phyloP scores from a whole-genome alignment of 1,139 yeast species.

The Zygoascus meyerae region DNA sequence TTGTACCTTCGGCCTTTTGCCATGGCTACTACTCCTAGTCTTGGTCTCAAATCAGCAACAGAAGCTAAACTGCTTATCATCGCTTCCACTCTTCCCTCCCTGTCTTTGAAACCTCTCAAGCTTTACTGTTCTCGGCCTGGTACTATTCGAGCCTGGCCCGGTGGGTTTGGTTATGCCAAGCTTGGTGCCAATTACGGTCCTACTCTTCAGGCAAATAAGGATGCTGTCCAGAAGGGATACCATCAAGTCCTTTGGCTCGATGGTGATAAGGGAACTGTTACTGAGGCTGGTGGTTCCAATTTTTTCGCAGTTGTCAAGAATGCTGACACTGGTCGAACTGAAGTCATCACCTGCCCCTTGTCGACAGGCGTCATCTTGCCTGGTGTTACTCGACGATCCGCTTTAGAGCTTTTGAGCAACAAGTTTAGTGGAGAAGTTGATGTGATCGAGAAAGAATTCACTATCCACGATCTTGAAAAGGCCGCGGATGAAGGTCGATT shows the following conservation, averaged over 20 bases:
- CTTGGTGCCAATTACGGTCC: constrained; percentile 46
- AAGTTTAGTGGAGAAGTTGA: constrained; percentile 30
- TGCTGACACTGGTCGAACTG: constrained; percentile 31
- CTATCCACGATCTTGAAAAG: constrained; percentile 36
- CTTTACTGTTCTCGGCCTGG: constrained; percentile 35
- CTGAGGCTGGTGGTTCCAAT: constrained; percentile 46
- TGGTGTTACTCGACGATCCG: constrained; percentile 43
- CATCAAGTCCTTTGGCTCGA: constrained; percentile 43
- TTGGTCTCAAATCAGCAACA: constrained; percentile 38
- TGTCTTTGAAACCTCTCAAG: constrained; percentile 33
- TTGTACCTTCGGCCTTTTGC: constrained; percentile 32
- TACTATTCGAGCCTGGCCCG: constrained; percentile 44
- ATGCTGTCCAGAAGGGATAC: constrained; percentile 38
- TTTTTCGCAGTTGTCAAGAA: constrained; percentile 40
- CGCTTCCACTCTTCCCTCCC: constrained; percentile 35
- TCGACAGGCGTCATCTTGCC: constrained; percentile 40
- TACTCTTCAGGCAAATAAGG: constrained; percentile 36
- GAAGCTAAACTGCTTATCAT: constrained; percentile 38
- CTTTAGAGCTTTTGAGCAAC: constrained; percentile 34
- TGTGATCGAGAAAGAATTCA: constrained; percentile 37
- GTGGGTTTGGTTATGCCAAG: constrained; percentile 43
- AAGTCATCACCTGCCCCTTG: constrained; percentile 41
- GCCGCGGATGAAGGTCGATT: constrained; percentile 37
- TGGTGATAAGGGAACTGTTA: constrained; percentile 38
- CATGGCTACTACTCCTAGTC: constrained; percentile 34